These are phyloP conservation scores for Aspergillus sp. DNA, from an alignment of 2,329 filamentous ascomycete genomes.

Conservation along the genomic window DNA sequence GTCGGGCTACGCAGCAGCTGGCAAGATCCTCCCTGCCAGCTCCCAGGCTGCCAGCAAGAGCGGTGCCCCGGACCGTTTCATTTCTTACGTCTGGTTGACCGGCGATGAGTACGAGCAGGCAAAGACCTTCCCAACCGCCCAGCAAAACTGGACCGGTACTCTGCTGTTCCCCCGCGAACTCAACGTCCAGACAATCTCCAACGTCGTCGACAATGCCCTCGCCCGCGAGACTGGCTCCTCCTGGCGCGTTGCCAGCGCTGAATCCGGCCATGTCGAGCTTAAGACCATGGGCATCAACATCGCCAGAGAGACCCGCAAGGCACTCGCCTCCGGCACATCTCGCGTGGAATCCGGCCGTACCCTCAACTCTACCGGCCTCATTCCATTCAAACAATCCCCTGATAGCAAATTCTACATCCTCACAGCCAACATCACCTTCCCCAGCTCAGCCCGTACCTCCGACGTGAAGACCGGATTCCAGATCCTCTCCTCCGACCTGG, in stretches of 20 bases:
- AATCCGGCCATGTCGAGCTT: slow-evolving; percentile 2
- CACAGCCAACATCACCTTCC: slow-evolving; percentile 6
- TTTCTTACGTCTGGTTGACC: slow-evolving; percentile 13
- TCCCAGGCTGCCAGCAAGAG: slow-evolving; percentile 10
- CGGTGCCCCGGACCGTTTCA: slow-evolving; percentile 11
- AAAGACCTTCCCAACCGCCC: slow-evolving; percentile 7
- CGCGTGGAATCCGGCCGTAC: slow-evolving; percentile 3
- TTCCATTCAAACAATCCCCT: slow-evolving; percentile 6
- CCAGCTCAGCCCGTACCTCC: slow-evolving; percentile 3
- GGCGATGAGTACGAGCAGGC: slow-evolving; percentile 9
- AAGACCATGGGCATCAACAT: slow-evolving; percentile 14
- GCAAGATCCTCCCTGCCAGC: slow-evolving; percentile 10
- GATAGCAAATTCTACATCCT: slow-evolving; percentile 7
- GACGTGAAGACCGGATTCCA: slow-evolving; percentile 9
- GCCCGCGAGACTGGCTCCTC: slow-evolving; percentile 1
- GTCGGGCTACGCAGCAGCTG: slow-evolving; percentile 13
- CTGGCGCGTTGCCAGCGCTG: slow-evolving; percentile 5
- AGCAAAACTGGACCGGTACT: slow-evolving; percentile 11
- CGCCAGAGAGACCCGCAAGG: slow-evolving; percentile 10
- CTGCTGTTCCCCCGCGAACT: slow-evolving; percentile 12
- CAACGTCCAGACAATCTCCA: slow-evolving; percentile 4
- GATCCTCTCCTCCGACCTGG: slow-evolving; percentile 9
- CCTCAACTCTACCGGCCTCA: not conserved
- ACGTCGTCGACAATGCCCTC: slow-evolving; percentile 11
- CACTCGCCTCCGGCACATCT: slow-evolving; percentile 1